Conservation (phyloP, 305 asterid genomes). For the Caryopteris hybrid region DNA sequence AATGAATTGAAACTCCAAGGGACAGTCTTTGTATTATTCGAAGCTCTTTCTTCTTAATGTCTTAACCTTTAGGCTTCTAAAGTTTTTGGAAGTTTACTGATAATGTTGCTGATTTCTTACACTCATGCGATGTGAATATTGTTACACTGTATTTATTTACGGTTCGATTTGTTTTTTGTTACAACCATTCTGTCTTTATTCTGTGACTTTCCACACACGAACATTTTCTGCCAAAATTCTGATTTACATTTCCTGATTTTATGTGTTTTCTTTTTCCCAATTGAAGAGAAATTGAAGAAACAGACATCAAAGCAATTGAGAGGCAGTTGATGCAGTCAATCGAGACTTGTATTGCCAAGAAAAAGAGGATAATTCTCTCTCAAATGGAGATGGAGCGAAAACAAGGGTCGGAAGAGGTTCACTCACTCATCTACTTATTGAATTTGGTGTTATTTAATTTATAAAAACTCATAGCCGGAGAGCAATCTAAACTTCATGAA, state of each 20-base stretch:
- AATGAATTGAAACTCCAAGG: too few relatives aligned
- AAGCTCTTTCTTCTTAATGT: not conserved
- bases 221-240: too few relatives aligned
- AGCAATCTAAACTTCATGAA: not conserved
- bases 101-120: not conserved
- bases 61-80: too few relatives aligned
- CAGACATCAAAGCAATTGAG: constrained; percentile 84
- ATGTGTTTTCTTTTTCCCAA: constrained; percentile 15
- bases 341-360: constrained; percentile 90
- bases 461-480: constrained; percentile 4
- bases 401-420: constrained; percentile 92
- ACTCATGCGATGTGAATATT: not conserved
- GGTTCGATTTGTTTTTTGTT: constrained; percentile 1
- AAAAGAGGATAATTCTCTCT: constrained; percentile 81
- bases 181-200: not conserved
- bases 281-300: constrained; percentile 89
- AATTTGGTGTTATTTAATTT: not conserved
- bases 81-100: too few relatives aligned
- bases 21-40: not conserved
- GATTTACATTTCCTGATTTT: constrained; percentile 12
- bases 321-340: constrained; percentile 96
- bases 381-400: constrained; percentile 84
- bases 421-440: constrained; percentile 15
- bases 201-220: not conserved
- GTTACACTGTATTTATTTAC: not conserved